Conservation (phyloP, 352 stramenopile genomes). For the Phytophthora citricola region DNA sequence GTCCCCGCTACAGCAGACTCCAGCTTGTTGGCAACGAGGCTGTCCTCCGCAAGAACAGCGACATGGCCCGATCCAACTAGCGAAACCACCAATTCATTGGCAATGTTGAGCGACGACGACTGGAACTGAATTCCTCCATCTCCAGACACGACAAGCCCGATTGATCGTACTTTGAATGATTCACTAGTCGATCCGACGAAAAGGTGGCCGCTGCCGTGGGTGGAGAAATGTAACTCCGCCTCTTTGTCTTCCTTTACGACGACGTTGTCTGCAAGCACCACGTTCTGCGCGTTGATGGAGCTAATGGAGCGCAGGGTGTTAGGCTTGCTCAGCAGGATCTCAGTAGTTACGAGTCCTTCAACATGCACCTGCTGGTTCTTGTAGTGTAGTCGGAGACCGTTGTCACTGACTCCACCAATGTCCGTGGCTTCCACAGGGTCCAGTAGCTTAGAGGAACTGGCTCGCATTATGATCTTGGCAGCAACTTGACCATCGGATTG, state of each 20-base stretch:
- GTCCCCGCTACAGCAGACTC: conserved; percentile 36
- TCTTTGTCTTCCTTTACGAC: conserved; percentile 36
- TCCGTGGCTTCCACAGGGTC: conserved; percentile 33
- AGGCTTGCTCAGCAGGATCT: conserved; percentile 34
- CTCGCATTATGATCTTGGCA: conserved; percentile 39
- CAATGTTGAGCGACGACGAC: conserved; percentile 23
- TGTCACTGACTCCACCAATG: conserved; percentile 20
- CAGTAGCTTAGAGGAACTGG: conserved; percentile 33
- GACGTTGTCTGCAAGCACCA: conserved; percentile 39
- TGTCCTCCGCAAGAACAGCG: conserved; percentile 33
- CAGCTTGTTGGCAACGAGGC: conserved; percentile 24
- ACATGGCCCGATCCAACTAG: conserved; percentile 25
- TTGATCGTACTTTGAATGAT: conserved; percentile 19
- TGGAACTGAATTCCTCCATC: conserved; percentile 43
- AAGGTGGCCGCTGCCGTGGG: conserved; percentile 25
- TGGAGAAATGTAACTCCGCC: conserved; percentile 31
- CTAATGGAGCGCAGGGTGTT: conserved; percentile 27
- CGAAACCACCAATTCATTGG: conserved; percentile 27
- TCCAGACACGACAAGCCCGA: conserved; percentile 23
- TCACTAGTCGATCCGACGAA: conserved; percentile 15
- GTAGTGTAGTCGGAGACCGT: conserved; percentile 45
- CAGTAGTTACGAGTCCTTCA: conserved; percentile 43
- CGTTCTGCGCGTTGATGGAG: conserved; percentile 25
- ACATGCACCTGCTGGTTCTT: conserved; percentile 48
- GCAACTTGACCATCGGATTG: conserved; percentile 16